phyloP scores from a whole-genome alignment of 2,329 filamentous ascomycete genomes.

The Hymenoscyphus scutula region DNA sequence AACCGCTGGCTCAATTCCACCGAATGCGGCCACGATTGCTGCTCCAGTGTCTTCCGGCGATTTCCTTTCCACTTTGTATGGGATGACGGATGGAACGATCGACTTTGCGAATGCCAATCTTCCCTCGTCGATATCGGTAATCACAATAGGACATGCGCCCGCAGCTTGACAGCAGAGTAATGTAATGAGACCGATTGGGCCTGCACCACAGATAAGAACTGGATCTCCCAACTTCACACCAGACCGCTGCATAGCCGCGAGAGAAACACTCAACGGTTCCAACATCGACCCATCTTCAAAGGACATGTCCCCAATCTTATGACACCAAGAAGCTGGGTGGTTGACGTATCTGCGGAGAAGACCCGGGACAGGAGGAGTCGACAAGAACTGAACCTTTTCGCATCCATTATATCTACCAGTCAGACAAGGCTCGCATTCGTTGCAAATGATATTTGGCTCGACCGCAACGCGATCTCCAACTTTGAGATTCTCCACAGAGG shows the following conservation, averaged over 20 bases:
- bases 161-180: constrained; percentile 81
- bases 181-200: constrained; percentile 89
- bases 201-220: constrained; percentile 86
- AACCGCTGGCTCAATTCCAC: constrained; percentile 76
- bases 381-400: constrained; percentile 80
- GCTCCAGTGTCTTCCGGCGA: constrained; percentile 69
- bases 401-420: constrained; percentile 96
- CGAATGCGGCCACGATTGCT: constrained; percentile 66
- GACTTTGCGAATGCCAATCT: constrained; percentile 81
- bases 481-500: constrained; percentile 74
- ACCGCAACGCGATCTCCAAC: constrained; percentile 89
- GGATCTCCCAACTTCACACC: constrained; percentile 80
- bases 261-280: constrained; percentile 84
- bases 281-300: constrained; percentile 89
- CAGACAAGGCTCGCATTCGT: constrained; percentile 84
- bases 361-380: constrained; percentile 84
- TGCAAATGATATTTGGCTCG: constrained; percentile 92
- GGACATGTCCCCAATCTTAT: constrained; percentile 90
- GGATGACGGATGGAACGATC: constrained; percentile 74
- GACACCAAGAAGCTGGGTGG: constrained; percentile 91
- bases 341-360: constrained; percentile 90
- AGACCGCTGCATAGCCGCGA: constrained; percentile 84
- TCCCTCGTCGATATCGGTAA: constrained; percentile 91
- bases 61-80: constrained; percentile 70
- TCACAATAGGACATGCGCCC: constrained; percentile 85